A percentile compares a stretch with the other conserved stretches of the same genome.
These are phyloP conservation scores for Metarhizium humberi DNA, from an alignment of 2,329 filamentous ascomycete genomes.

Conservation along the genomic window DNA sequence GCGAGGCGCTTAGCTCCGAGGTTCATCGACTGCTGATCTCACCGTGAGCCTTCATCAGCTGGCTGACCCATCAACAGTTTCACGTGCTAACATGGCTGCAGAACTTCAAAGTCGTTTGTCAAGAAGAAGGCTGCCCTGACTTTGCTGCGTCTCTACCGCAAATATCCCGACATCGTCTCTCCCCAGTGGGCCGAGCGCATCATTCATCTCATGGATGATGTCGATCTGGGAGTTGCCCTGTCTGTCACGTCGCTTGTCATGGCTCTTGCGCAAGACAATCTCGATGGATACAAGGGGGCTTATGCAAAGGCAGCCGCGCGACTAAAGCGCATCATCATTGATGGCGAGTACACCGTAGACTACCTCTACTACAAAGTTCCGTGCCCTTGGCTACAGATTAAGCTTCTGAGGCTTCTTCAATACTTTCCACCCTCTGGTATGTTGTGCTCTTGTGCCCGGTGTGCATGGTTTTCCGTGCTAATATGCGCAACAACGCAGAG, in stretches of 20 bases:
- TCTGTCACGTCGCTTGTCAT: conserved; percentile 95
- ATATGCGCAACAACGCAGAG: conserved; percentile 42
- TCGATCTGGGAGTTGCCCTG: conserved; percentile 85
- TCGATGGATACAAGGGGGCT: conserved; percentile 88
- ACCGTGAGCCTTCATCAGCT: conserved; percentile 45
- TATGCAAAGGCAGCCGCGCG: conserved; percentile 89
- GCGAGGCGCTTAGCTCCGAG: conserved; percentile 82
- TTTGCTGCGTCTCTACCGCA: conserved; percentile 85
- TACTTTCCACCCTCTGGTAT: conserved; percentile 91
- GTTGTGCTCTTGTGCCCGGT: conserved; percentile 11
- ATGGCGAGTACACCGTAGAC: conserved; percentile 79
- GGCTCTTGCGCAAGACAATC: conserved; percentile 85
- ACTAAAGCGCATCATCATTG: conserved; percentile 81
- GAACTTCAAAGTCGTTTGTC: conserved; percentile 84
- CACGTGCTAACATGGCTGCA: conserved; percentile 11
- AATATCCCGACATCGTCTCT: conserved; percentile 87
- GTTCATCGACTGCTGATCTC: conserved; percentile 92
- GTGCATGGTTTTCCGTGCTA: not conserved
- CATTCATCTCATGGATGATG: conserved; percentile 97
- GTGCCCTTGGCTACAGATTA: conserved; percentile 96
- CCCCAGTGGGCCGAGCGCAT: conserved; percentile 97
- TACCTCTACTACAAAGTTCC: conserved; percentile 99
- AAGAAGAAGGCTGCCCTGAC: conserved; percentile 99
- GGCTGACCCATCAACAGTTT: not conserved
- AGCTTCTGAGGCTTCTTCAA: conserved; percentile 81